These are phyloP conservation scores for Penicillium steckii DNA, from an alignment of 495 filamentous ascomycete species.

Conservation along the genomic window DNA sequence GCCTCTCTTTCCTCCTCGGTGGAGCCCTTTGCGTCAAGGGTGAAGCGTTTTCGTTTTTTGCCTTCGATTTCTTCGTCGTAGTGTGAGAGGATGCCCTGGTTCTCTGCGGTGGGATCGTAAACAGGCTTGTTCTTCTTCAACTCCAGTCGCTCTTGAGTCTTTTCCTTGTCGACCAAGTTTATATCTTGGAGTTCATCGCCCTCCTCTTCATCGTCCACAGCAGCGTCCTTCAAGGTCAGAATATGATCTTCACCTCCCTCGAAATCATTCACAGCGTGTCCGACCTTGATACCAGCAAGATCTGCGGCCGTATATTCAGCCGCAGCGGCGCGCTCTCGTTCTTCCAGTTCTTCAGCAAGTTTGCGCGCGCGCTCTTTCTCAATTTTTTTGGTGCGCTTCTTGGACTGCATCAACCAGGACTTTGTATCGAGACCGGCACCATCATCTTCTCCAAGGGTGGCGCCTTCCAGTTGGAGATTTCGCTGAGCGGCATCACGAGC, in stretches of 20 bases:
- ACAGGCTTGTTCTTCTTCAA: slow-evolving; percentile 89
- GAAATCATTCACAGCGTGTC: slow-evolving; percentile 76
- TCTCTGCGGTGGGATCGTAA: slow-evolving; percentile 77
- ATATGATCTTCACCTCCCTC: slow-evolving; percentile 77
- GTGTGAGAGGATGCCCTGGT: slow-evolving; percentile 70
- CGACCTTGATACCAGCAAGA: slow-evolving; percentile 86
- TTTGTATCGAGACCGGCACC: slow-evolving; percentile 70
- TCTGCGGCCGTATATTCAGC: slow-evolving; percentile 74
- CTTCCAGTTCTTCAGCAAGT: slow-evolving; percentile 71
- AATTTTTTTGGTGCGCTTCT: slow-evolving; percentile 89
- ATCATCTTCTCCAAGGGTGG: slow-evolving; percentile 70
- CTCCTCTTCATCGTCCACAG: slow-evolving; percentile 82
- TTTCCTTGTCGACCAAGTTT: slow-evolving; percentile 76
- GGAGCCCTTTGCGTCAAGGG: slow-evolving; percentile 72
- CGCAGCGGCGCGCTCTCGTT: slow-evolving; percentile 51
- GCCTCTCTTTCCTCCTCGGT: slow-evolving; percentile 62
- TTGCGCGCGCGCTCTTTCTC: slow-evolving; percentile 71
- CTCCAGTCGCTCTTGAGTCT: slow-evolving; percentile 70
- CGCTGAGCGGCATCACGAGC: slow-evolving; percentile 80
- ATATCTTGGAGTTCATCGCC: slow-evolving; percentile 89
- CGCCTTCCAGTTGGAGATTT: slow-evolving; percentile 70
- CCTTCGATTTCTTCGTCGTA: slow-evolving; percentile 96
- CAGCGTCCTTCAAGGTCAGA: slow-evolving; percentile 86
- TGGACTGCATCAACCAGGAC: slow-evolving; percentile 79
- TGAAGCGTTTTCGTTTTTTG: slow-evolving; percentile 88